These are phyloP conservation scores for Rhizopus arrhizus DNA, from an alignment of 371 early-diverging fungal species.

Conservation along the genomic window DNA sequence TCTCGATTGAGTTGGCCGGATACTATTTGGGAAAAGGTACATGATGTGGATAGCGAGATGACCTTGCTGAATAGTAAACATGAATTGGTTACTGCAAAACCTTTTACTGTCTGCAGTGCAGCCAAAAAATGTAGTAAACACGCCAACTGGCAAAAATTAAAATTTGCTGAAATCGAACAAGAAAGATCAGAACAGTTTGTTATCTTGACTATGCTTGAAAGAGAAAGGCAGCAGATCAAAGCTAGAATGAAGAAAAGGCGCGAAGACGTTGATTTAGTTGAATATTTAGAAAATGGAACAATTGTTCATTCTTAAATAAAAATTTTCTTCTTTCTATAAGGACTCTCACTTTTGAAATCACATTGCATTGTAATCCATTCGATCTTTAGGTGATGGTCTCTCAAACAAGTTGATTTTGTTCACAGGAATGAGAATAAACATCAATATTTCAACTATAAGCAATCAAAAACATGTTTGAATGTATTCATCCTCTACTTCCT, in stretches of 20 bases:
- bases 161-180: constrained; percentile 55
- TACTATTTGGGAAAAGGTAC: constrained; percentile 31
- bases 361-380: too few relatives aligned
- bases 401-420: too few relatives aligned
- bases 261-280: constrained; percentile 35
- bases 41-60: constrained; percentile 11
- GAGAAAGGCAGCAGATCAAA: constrained; percentile 46
- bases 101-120: constrained; percentile 28
- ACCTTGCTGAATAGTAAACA: neutral
- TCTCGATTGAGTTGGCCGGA: constrained; percentile 58
- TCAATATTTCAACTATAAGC: too few relatives aligned
- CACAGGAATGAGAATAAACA: too few relatives aligned
- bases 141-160: constrained; percentile 54
- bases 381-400: too few relatives aligned
- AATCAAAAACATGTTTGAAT: too few relatives aligned
- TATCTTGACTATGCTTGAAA: constrained; percentile 35
- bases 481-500: too few relatives aligned
- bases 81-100: neutral
- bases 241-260: constrained; percentile 46
- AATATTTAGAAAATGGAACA: constrained; percentile 39
- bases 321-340: neutral
- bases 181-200: constrained; percentile 46
- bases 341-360: too few relatives aligned
- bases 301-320: constrained; percentile 28
- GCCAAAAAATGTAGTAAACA: constrained; percentile 50